A percentile compares a stretch with the other conserved stretches of the same genome.
These are phyloP conservation scores for Porcisia deanei DNA, from an alignment of 208 protist species.

Conservation along the genomic window DNA sequence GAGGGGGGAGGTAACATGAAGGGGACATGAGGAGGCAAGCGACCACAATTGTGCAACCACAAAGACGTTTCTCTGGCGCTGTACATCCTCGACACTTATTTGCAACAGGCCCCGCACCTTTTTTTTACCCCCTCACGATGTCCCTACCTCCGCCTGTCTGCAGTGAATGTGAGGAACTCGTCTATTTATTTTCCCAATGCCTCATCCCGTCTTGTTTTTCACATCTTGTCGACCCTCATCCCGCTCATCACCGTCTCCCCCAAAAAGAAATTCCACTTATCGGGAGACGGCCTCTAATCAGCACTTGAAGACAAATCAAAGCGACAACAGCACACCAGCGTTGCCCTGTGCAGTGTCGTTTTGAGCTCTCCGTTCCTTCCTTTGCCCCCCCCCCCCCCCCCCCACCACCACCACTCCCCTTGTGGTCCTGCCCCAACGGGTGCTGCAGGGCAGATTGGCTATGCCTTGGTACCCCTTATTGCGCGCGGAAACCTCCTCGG, in stretches of 20 bases:
- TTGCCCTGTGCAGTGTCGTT: background rate
- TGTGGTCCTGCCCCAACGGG: too few relatives aligned
- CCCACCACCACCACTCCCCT: too few relatives aligned
- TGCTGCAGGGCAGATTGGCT: slow-evolving; percentile 97
- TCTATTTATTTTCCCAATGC: background rate
- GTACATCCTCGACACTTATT: background rate
- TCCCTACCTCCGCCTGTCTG: background rate
- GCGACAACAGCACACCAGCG: background rate
- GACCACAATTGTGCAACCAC: background rate
- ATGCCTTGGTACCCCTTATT: slow-evolving; percentile 94
- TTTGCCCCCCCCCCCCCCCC: background rate
- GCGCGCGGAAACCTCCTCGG: slow-evolving; percentile 93
- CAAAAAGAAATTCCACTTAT: background rate
- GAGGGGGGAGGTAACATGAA: too few relatives aligned
- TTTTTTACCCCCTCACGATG: slow-evolving; percentile 1
- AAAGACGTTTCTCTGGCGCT: background rate
- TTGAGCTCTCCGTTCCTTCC: background rate
- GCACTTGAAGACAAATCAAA: background rate
- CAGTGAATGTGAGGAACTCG: background rate
- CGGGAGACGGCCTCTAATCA: background rate
- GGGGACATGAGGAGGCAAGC: background rate
- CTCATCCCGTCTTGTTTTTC: too few relatives aligned
- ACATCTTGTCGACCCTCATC: background rate
- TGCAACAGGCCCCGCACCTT: background rate
- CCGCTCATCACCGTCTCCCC: background rate